Base-by-base conservation (phyloP, 441 rosid species). In the Raphanus hybrid region DNA sequence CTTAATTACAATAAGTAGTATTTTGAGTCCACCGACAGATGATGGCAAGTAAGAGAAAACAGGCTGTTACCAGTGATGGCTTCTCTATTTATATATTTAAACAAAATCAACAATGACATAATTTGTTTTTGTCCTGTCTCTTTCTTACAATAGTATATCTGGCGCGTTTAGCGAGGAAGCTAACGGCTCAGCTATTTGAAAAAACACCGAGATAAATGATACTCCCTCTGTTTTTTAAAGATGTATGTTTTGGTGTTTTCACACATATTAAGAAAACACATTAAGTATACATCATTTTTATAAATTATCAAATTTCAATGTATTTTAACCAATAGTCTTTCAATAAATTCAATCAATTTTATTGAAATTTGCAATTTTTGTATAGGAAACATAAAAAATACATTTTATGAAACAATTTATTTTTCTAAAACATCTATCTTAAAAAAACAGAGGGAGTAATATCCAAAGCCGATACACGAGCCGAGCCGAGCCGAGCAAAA, bases 41-140 rank as follows among this genome's bases (percentile, higher is more conserved):
- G 48, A 67, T 72, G 16, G 29, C 14, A 4, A 8, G 52, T 43
- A 20, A 66, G 63, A 62, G 43, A 9, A 54, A 67, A 75, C 73
- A 80, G 79, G 73, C 76, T 80, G 79, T 70, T 75, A 64, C 52
- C 71, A 78, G 77, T 60, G 50, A 18, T 69, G 71, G 62, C 62
- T 55, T 74, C 67, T 69, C 67, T 69, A 73, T 52, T 14, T 52
- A 14, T 14, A 14, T 61, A 8, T 73, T 10, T 37, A 61, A 11
- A 0, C 3, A 16, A 52, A 5, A 59, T 43, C 5, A 16, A 73
- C 41, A 54, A 52, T 61, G 9, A 78, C 52, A 78, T 50, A 78
- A 18, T 73, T 54, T 54, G 82, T 75, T 68, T 29, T 54, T 54
- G 82, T 75, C 37, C 15, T 48, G 72, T 64, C 75, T 70, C 8